Base-by-base conservation (phyloP, 2,329 filamentous ascomycete species). In the Xylariaceae sp. region DNA sequence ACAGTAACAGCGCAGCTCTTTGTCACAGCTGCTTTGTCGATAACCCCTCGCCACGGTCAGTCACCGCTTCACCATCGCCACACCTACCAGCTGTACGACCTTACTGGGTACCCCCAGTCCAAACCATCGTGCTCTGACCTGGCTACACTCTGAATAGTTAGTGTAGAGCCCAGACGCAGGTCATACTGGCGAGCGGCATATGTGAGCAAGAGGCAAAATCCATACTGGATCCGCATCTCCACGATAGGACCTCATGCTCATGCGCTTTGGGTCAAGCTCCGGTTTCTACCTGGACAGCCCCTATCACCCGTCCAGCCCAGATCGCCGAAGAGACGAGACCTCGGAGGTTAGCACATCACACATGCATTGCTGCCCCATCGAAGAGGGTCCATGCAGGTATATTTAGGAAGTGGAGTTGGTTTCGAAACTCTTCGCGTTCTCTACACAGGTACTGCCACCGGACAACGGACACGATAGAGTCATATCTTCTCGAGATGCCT, bases 351-450 rank as follows among this genome's bases (percentile, higher is more conserved):
- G 45, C 50, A 50, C 42, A 50, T 41, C 28, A 51, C 47, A 48
- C 47, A 58, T 57, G 57, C 57, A 59, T 59, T 57, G 55, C 55
- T 57, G 50, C 55, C 55, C 57, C 55, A 53, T 54, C 51, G 56
- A 58, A 16, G 22, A 47, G 56, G 55, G 50, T 55, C 53, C 39
- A 51, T 53, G 51, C 45, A 52, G 39, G 18, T 42, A 42, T 42
- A 16, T 42, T 42, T 19, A 17, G 40, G 5, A 42, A 6, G 56
- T 54, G 53, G 53, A 34, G 45, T 31, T 52, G 13, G 42, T 42
- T 42, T 46, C 28, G 34, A 47, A 48, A 36, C 42, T 28, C 22
- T 28, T 7, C 45, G 41, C 42, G 34, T 42, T 38, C 47, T 33
- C 47, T 53, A 31, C 36, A 45, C 46, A 18, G 51, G 45, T 50